Evolutionary conservation across 257 asterid species (phyloP).

Genomic region (Solanum corneliomulleri): DNA sequence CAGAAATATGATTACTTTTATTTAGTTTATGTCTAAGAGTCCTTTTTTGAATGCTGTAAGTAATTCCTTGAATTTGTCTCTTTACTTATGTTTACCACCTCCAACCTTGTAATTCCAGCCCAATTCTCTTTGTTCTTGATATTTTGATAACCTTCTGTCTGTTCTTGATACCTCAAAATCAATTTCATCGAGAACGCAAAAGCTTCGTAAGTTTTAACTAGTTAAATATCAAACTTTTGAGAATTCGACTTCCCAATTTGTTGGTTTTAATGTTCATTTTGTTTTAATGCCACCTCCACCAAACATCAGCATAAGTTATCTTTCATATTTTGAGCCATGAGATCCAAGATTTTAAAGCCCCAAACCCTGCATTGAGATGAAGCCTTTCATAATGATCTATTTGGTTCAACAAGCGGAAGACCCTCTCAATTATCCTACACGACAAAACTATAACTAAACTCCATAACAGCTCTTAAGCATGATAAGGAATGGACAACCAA

Average conservation of each 20-base stretch:
- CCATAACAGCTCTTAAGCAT: neutral
- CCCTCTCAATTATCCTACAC: neutral
- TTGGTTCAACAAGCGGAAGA: neutral
- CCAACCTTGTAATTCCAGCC: neutral
- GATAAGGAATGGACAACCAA: neutral
- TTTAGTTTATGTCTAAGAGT: neutral
- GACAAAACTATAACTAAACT: neutral
- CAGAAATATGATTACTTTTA: neutral
- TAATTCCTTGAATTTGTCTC: neutral
- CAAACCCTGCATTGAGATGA: neutral
- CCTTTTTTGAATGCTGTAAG: neutral
- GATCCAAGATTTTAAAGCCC: neutral
- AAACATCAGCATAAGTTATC: neutral
- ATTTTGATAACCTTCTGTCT: neutral
- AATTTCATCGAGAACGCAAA: neutral
- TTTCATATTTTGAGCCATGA: neutral
- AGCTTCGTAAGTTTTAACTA: neutral
- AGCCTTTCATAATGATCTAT: neutral
- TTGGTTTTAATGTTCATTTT: neutral
- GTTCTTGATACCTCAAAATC: neutral
- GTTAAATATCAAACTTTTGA: neutral
- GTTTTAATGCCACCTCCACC: neutral
- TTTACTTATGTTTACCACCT: neutral
- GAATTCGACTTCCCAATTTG: neutral
- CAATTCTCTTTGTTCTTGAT: neutral